A percentile compares a stretch with the other conserved stretches of the same genome.
phyloP scores from a whole-genome alignment of 805 yeast species.

The Vanderwaltozyma yarrowii region DNA sequence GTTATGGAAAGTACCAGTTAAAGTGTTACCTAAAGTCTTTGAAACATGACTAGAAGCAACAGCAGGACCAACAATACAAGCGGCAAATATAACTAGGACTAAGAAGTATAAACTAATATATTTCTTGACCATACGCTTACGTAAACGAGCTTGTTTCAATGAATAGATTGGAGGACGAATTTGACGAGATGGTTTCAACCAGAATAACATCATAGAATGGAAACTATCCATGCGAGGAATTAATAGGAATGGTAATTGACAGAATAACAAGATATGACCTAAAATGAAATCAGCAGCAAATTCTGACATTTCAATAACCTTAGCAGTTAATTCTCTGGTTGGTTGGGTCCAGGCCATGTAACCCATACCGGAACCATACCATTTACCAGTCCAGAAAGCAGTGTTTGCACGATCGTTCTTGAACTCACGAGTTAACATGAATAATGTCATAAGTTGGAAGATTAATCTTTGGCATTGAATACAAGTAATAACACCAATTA shows the following conservation, averaged over 20 bases:
- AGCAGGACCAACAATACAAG: slow-evolving; percentile 84
- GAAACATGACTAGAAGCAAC: slow-evolving; percentile 54
- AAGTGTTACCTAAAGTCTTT: slow-evolving; percentile 21
- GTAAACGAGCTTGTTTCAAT: slow-evolving; percentile 87
- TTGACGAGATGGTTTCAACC: slow-evolving; percentile 96
- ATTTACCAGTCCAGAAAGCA: slow-evolving; percentile 99
- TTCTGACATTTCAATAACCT: slow-evolving; percentile 86
- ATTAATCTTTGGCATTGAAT: slow-evolving; percentile 79
- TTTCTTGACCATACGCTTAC: slow-evolving; percentile 95
- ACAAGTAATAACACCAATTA: slow-evolving; percentile 77
- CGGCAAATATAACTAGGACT: slow-evolving; percentile 60
- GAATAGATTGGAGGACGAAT: slow-evolving; percentile 98
- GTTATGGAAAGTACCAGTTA: slow-evolving; percentile 44
- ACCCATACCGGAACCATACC: slow-evolving; percentile 94
- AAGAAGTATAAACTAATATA: slow-evolving; percentile 74
- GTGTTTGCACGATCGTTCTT: slow-evolving; percentile 91
- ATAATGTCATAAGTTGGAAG: slow-evolving; percentile 72
- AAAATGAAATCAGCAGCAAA: slow-evolving; percentile 94
- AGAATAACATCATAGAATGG: slow-evolving; percentile 97
- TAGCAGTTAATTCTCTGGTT: slow-evolving; percentile 87
- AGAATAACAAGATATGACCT: slow-evolving; percentile 81
- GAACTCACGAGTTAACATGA: slow-evolving; percentile 86
- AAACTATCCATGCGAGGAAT: slow-evolving; percentile 89
- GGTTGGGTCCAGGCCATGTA: slow-evolving; percentile 94
- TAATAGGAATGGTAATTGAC: slow-evolving; percentile 77